Percentiles rank a stretch among this genome's conserved stretches.
Evolutionary conservation across 768 basidiomycete genomes (phyloP).

Genomic region (Cystobasidium onofrii): DNA sequence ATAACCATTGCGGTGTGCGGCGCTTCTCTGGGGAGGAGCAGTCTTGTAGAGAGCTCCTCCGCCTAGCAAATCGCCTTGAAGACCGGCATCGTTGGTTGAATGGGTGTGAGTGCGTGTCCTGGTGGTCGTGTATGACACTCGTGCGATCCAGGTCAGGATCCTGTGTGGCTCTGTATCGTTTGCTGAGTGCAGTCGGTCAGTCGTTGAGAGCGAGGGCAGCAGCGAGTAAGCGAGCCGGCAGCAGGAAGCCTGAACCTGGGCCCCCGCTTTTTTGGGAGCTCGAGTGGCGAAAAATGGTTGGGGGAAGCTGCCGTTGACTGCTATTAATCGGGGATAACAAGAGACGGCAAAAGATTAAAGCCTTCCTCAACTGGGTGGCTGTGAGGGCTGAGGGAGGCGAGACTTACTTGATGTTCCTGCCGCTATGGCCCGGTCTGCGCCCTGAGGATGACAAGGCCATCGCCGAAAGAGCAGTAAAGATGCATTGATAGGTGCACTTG

Average conservation of each 20-base stretch:
- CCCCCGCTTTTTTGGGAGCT: neutral
- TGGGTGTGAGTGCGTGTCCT: neutral
- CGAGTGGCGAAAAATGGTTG: neutral
- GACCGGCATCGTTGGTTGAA: constrained; percentile 8
- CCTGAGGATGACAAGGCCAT: too few relatives aligned
- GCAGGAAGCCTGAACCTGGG: neutral
- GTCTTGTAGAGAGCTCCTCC: constrained; percentile 2
- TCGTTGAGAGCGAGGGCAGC: neutral
- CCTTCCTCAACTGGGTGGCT: too few relatives aligned
- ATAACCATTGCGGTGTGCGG: neutral
- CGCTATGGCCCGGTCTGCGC: too few relatives aligned
- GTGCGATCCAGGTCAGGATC: too few relatives aligned
- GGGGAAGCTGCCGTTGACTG: too few relatives aligned
- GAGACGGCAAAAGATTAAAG: too few relatives aligned
- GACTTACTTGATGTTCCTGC: too few relatives aligned
- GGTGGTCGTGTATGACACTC: neutral
- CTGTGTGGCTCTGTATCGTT: neutral
- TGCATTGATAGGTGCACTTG: too few relatives aligned
- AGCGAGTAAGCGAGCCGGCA: neutral
- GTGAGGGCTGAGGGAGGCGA: too few relatives aligned
- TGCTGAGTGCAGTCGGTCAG: neutral
- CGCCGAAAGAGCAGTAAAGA: too few relatives aligned
- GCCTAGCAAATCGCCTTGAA: constrained; percentile 31
- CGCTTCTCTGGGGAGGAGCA: constrained; percentile 1
- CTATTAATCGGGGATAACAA: too few relatives aligned